Conservation (phyloP, 23 red algal species). For the Gracilariopsis chorda region DNA sequence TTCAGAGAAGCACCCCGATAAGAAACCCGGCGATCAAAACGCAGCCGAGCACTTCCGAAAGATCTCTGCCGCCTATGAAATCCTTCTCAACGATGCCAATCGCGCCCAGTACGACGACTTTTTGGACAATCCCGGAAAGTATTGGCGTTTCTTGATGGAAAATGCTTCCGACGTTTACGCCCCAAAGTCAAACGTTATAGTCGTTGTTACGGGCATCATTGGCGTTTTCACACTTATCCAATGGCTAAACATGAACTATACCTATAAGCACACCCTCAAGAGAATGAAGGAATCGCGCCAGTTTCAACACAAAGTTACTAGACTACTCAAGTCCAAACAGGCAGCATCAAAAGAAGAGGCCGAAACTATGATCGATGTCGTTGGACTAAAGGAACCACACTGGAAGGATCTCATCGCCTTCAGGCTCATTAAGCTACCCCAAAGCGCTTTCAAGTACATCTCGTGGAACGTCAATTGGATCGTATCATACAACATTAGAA, state of each 20-base stretch:
- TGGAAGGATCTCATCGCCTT: constrained; percentile 43
- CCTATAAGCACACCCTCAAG: constrained; percentile 6
- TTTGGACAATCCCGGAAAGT: constrained; percentile 79
- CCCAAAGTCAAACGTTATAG: constrained; percentile 51
- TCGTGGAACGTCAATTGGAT: constrained; percentile 60
- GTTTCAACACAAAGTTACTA: constrained; percentile 49
- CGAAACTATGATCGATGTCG: constrained; percentile 49
- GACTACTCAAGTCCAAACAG: constrained; percentile 42
- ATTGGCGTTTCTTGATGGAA: constrained; percentile 36
- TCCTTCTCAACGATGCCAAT: constrained; percentile 43
- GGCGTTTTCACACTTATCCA: constrained; percentile 48
- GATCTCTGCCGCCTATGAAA: constrained; percentile 86
- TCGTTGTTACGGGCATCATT: constrained; percentile 50
- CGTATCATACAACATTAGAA: constrained; percentile 49
- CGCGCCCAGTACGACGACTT: constrained; percentile 78
- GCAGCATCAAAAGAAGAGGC: constrained; percentile 47
- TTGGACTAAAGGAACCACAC: constrained; percentile 37
- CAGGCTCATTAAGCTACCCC: constrained; percentile 31
- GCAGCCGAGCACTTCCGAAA: constrained; percentile 69
- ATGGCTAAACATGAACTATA: constrained; percentile 69
- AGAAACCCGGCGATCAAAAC: constrained; percentile 56
- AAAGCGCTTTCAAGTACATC: background rate
- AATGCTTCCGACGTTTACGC: constrained; percentile 48
- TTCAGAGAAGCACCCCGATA: constrained; percentile 78
- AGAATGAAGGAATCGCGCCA: constrained; percentile 32